Conservation (phyloP, 1,139 yeast genomes). For the Kodamaea plutei region DNA sequence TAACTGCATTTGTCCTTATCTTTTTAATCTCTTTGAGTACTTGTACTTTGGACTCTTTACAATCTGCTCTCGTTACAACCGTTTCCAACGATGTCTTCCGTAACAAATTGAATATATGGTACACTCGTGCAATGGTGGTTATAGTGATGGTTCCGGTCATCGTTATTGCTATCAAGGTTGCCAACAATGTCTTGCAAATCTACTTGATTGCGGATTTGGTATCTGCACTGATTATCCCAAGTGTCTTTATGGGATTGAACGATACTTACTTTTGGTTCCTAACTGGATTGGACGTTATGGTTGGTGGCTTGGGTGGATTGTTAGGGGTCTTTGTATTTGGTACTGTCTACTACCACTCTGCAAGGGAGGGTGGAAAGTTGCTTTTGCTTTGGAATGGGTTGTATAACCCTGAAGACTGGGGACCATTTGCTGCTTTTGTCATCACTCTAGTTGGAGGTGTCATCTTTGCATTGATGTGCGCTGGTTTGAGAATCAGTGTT, state of each 20-base stretch:
- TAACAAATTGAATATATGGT: slow-evolving; percentile 64
- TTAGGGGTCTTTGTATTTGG: slow-evolving; percentile 81
- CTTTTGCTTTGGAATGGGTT: slow-evolving; percentile 74
- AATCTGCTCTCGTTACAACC: slow-evolving; percentile 84
- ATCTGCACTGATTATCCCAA: slow-evolving; percentile 82
- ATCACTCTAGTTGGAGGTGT: slow-evolving; percentile 85
- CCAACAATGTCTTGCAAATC: slow-evolving; percentile 78
- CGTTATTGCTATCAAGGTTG: slow-evolving; percentile 76
- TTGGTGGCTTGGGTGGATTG: slow-evolving; percentile 81
- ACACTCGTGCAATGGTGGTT: slow-evolving; percentile 69
- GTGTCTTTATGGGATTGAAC: slow-evolving; percentile 76
- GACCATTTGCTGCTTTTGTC: slow-evolving; percentile 91
- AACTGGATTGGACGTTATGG: slow-evolving; percentile 77
- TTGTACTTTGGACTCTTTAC: slow-evolving; percentile 85
- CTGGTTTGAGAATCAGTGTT: slow-evolving; percentile 46
- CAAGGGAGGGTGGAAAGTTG: slow-evolving; percentile 74
- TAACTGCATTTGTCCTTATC: slow-evolving; percentile 75
- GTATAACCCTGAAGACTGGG: slow-evolving; percentile 79
- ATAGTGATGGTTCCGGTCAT: slow-evolving; percentile 78
- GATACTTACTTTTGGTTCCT: slow-evolving; percentile 59
- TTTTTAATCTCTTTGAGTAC: slow-evolving; percentile 73
- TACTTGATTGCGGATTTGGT: slow-evolving; percentile 88
- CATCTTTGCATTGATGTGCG: slow-evolving; percentile 49
- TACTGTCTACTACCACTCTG: slow-evolving; percentile 65
- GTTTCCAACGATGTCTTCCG: slow-evolving; percentile 87